phyloP scores from a whole-genome alignment of 2,329 filamentous ascomycete genomes.

The Sporothrix pseudoabietina region DNA sequence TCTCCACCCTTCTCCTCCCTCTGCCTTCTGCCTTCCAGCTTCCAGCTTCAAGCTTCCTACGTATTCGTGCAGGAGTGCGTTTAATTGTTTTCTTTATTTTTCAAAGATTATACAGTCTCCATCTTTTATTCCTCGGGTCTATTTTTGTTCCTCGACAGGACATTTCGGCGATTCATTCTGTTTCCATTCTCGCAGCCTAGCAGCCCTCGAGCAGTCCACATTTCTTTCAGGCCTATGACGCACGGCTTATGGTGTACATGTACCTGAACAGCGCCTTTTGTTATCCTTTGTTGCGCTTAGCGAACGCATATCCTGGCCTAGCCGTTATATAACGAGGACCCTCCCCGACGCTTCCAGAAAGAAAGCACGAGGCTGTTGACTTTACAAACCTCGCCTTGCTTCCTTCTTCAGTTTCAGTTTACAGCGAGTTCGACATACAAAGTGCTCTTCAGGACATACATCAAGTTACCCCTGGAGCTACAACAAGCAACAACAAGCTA shows the following conservation, averaged over 20 bases:
- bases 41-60: neutral
- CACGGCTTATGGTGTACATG: conserved; percentile 13
- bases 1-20: neutral
- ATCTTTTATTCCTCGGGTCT: neutral
- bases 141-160: conserved; percentile 12
- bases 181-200: conserved; percentile 4
- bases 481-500: neutral
- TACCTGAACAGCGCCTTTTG: conserved; percentile 1
- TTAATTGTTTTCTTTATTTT: neutral
- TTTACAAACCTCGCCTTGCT: neutral
- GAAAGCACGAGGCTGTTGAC: neutral
- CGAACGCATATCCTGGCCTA: neutral
- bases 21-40: neutral
- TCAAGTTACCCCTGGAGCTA: neutral
- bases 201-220: neutral
- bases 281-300: conserved; percentile 17
- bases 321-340: conserved; percentile 2
- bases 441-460: too few species aligned
- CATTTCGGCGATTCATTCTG: conserved; percentile 4
- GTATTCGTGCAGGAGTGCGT: conserved; percentile 2
- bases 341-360: neutral
- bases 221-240: conserved; percentile 19
- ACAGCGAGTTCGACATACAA: neutral
- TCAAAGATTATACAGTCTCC: neutral
- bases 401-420: neutral